Conservation (phyloP, 257 asterid species). For the Scutellaria baicalensis region DNA sequence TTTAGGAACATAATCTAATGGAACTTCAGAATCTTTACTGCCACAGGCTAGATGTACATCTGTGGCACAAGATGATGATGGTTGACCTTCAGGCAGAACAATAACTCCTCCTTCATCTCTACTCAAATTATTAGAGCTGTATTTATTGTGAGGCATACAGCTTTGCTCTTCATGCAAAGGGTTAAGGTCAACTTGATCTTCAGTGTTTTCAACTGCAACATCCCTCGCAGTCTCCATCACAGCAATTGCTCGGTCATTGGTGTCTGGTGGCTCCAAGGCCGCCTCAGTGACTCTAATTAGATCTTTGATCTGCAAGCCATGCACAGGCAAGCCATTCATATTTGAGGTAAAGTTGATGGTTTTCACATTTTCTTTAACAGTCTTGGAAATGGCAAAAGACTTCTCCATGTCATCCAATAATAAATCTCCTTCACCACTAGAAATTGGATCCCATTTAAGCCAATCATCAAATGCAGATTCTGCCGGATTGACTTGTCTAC, state of each 20-base stretch:
- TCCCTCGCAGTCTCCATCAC: conserved; percentile 27
- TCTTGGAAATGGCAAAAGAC: conserved; percentile 45
- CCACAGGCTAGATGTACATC: not conserved
- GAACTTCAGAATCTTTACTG: not conserved
- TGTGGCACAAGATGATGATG: conserved; percentile 4
- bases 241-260: conserved; percentile 11
- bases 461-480: conserved; percentile 47
- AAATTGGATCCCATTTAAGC: conserved; percentile 90
- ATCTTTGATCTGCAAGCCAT: conserved; percentile 60
- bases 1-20: conserved; percentile 12
- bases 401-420: conserved; percentile 74
- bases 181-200: conserved; percentile 15
- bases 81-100: conserved; percentile 7
- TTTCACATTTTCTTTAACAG: conserved; percentile 33
- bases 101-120: conserved; percentile 8
- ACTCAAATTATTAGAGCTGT: not conserved
- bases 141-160: not conserved
- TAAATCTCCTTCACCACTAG: conserved; percentile 94
- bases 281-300: conserved; percentile 16
- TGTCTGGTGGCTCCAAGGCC: conserved; percentile 18
- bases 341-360: conserved; percentile 42
- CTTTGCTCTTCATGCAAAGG: conserved; percentile 12
- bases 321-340: conserved; percentile 58
- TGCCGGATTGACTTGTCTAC: conserved; percentile 22
- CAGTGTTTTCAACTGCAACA: conserved; percentile 29